Evolutionary conservation across 129 eudicot genomes (phyloP), one percentile per base, ranked within the genome.

Genomic region (Centrapalus pauciflorus): DNA sequence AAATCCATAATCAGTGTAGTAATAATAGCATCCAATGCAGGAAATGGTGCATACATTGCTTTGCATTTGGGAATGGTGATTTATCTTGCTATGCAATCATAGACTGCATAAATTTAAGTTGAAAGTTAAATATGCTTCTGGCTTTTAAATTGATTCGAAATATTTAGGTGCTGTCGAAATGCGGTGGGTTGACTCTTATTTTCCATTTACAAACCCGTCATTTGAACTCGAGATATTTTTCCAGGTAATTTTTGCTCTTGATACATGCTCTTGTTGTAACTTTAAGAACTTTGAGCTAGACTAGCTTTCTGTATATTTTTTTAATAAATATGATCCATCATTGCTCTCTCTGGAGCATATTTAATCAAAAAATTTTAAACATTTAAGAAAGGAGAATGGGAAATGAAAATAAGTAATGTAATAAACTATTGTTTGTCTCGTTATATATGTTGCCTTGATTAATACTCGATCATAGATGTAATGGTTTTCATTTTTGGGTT

Each of bases 171-270:
- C 86, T 48, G 98, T 92, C 25, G 96, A 88, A 79, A 88, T 88
- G 98, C 95, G 95, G 9, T 92, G 98, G 96, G 82, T 92, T 72
- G 96, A 92, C 71, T 73, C 98, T 68, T 92, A 92, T 54, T 92
- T 88, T 76, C 98, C 98, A 2, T 91, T 91, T 69, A 91, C 98
- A 12, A 66, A 77, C 68, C 98, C 96, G 14, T 91, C 98, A 55
- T 91, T 83, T 76, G 98, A 91, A 73, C 88, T 91, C 41, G 98
- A 91, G 83, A 91, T 91, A 73, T 91, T 80, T 75, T 91, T 90
- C 65, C 90, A 90, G 95, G 97, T 90, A 61, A 64, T 46, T n/a
- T n/a, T n/a, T n/a, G n/a, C 32, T 56, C 28, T 56, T 38, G 50
- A 43, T 28, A 19, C 12, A 32, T 37, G 9, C 5, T 8, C 46